Conservation (phyloP, 2,329 filamentous ascomycete species). For the Neofusicoccum kwambonambiense region DNA sequence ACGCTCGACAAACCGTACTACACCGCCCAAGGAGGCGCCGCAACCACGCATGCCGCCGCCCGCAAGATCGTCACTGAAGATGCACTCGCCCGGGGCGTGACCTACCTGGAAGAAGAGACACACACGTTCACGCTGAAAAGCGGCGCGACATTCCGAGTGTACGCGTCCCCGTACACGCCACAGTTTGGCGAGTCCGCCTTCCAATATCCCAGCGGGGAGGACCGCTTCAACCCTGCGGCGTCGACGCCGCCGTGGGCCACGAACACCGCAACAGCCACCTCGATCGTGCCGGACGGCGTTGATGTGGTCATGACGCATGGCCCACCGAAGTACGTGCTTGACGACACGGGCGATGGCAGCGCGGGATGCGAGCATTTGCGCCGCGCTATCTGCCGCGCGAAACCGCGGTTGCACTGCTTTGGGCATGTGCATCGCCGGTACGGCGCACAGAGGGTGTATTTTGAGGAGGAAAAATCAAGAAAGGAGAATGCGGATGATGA, state of each 20-base stretch:
- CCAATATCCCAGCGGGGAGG: conserved; percentile 49
- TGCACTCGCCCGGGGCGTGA: conserved; percentile 43
- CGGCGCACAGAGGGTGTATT: conserved; percentile 37
- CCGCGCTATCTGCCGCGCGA: conserved; percentile 49
- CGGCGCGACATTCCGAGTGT: conserved; percentile 50
- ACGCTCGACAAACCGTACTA: conserved; percentile 55
- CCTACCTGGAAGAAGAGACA: conserved; percentile 56
- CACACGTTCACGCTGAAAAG: conserved; percentile 47
- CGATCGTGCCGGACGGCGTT: conserved; percentile 40
- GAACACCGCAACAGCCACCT: neutral
- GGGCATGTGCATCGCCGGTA: conserved; percentile 62
- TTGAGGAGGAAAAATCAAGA: conserved; percentile 29
- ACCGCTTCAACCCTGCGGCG: conserved; percentile 51
- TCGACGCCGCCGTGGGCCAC: conserved; percentile 25
- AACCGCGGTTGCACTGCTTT: conserved; percentile 58
- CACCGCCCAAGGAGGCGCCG: conserved; percentile 22
- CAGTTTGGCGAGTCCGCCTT: conserved; percentile 58
- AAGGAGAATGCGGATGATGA: neutral
- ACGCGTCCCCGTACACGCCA: conserved; percentile 55
- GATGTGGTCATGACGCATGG: conserved; percentile 64
- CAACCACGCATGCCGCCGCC: conserved; percentile 24
- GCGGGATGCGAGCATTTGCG: conserved; percentile 58
- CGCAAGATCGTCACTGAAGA: conserved; percentile 6
- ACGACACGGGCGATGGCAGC: conserved; percentile 32
- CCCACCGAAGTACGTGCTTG: conserved; percentile 53